Evolutionary conservation across 1,284 basidiomycete genomes (phyloP), one percentile per base, ranked within the genome.

Genomic region (Trametes versicolor): DNA sequence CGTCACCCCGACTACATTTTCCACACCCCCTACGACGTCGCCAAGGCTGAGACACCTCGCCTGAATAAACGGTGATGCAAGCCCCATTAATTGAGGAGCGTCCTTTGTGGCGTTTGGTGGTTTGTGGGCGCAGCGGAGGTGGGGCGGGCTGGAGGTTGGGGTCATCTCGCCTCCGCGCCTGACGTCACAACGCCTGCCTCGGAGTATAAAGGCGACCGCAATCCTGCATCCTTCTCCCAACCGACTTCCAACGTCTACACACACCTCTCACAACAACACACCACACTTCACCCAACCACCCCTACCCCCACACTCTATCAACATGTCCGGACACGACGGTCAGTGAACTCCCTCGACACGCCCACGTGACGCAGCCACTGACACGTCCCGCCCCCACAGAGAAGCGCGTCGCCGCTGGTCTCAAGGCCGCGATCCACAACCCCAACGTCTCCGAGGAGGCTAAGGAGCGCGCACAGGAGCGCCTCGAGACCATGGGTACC

Each of bases 341-440:
- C 9, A 19, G 51, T 27, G 39, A n/a, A n/a, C 23, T 36, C n/a
- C 10, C 9, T 37, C n/a, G 23, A 64, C 58, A 32, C 53, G 39
- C 63, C 41, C 63, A 61, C 63, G 50, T 57, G 59, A 53, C 21
- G 5, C 19, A 2, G 10, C 36, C 15, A 55, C 37, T 59, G 21
- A 59, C 57, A 52, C 55, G 34, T 62, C 25, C n/a, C 9, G 15
- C 32, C 7, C 17, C 48, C 29, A n/a, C 43, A 73, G 72, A 70
- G 55, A 81, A 80, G 72, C 82, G 80, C 70, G 82, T 86, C 60
- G 81, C 79, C 39, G 84, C 82, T 0, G 85, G 87, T 51, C 78
- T 86, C 70, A 87, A 86, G 71, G 84, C 85, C n/a, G 78, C 85
- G 23, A 78, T 87, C 19, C 73, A 80, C 65, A 87, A 87, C 71